Percentiles rank a stretch among this genome's conserved stretches.
These are phyloP conservation scores for Endocarpon pusillum DNA, from an alignment of 495 filamentous ascomycete genomes.

Conservation along the genomic window DNA sequence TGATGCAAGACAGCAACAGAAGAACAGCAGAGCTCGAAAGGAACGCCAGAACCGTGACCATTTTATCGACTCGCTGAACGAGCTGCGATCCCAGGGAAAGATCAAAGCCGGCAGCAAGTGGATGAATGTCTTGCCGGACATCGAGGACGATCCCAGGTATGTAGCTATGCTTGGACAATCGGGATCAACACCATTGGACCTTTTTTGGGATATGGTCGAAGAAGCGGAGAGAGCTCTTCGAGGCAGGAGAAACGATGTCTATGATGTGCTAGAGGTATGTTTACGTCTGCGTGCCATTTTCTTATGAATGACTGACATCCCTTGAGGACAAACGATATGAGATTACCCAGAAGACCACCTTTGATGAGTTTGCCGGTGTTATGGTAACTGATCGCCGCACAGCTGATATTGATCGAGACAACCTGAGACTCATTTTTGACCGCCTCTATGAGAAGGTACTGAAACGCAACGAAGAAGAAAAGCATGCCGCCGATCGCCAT, in stretches of 20 bases:
- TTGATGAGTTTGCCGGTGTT: slow-evolving; percentile 66
- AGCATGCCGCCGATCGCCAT: slow-evolving; percentile 62
- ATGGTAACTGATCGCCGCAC: slow-evolving; percentile 73
- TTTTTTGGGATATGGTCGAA: slow-evolving; percentile 94
- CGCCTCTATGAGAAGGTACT: slow-evolving; percentile 67
- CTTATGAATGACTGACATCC: slow-evolving; percentile 11
- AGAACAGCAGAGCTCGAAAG: slow-evolving; percentile 56
- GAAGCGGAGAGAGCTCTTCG: slow-evolving; percentile 79
- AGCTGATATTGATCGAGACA: slow-evolving; percentile 61
- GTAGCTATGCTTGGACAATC: slow-evolving; percentile 67
- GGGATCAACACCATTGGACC: slow-evolving; percentile 79
- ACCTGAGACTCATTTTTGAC: slow-evolving; percentile 63
- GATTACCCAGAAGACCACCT: slow-evolving; percentile 66
- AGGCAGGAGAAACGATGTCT: slow-evolving; percentile 62
- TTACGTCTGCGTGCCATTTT: slow-evolving; percentile 3
- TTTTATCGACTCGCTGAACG: slow-evolving; percentile 54
- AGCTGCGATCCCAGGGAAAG: slow-evolving; percentile 57
- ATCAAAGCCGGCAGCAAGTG: slow-evolving; percentile 86
- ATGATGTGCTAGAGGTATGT: slow-evolving; percentile 82
- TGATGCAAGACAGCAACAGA: slow-evolving; percentile 72
- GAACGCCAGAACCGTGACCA: slow-evolving; percentile 74
- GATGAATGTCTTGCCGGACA: slow-evolving; percentile 60
- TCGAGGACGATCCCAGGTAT: slow-evolving; percentile 74
- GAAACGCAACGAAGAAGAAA: slow-evolving; percentile 67
- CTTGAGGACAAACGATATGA: slow-evolving; percentile 75